Evolutionary conservation across 1,284 basidiomycete species (phyloP).

Genomic region (Vanrija pseudolonga): DNA sequence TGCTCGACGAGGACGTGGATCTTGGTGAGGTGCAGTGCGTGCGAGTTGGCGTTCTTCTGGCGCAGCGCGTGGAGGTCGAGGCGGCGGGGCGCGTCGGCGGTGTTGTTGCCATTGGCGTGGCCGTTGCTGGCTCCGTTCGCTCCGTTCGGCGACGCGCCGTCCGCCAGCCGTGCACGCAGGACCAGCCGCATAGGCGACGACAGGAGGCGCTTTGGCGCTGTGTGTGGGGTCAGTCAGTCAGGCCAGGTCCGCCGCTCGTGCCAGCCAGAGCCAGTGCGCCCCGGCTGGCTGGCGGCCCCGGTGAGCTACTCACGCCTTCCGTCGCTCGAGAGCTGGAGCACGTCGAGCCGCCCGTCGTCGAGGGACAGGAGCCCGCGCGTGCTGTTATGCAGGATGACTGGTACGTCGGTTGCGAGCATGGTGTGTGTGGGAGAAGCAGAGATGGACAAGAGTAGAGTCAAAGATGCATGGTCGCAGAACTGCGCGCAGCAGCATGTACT

Average conservation of each 20-base stretch:
- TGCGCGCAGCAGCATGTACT: too few relatives aligned
- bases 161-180: conserved; percentile 27
- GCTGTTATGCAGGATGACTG: conserved; percentile 41
- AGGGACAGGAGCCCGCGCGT: conserved; percentile 41
- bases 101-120: background rate
- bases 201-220: conserved; percentile 42
- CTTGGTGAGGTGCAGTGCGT: conserved; percentile 30
- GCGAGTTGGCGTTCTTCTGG: conserved; percentile 18
- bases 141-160: background rate
- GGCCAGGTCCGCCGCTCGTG: too few relatives aligned
- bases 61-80: conserved; percentile 36
- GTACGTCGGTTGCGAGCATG: conserved; percentile 29
- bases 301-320: conserved; percentile 35
- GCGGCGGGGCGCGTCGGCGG: conserved; percentile 7
- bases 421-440: background rate
- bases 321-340: conserved; percentile 43
- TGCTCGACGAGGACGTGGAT: conserved; percentile 44
- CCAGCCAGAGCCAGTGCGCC: background rate
- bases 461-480: too few relatives aligned
- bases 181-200: conserved; percentile 32
- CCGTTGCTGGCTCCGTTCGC: background rate
- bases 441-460: too few relatives aligned
- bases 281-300: background rate
- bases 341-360: conserved; percentile 38
- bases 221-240: conserved; percentile 10